phyloP scores from a whole-genome alignment of 345 rosid species.

The Mercurialis annua region DNA sequence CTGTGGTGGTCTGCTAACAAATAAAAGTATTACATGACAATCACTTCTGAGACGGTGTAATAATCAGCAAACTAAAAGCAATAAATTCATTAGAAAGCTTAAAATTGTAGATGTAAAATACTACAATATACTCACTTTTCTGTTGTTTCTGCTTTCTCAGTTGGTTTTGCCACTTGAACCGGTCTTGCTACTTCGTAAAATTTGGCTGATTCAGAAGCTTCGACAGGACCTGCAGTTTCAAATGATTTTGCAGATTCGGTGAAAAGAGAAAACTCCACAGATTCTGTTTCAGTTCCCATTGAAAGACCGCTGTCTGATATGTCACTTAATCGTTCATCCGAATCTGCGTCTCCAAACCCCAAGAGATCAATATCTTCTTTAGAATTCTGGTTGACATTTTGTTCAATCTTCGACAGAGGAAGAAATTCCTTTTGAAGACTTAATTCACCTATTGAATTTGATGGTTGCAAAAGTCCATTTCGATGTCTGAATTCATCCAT shows the following conservation, averaged over 20 bases:
- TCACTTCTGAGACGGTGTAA: neutral
- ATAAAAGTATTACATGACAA: constrained; percentile 1
- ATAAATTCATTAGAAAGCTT: too few relatives aligned
- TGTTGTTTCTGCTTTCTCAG: constrained; percentile 15
- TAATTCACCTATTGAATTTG: constrained; percentile 27
- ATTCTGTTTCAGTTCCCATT: constrained; percentile 92
- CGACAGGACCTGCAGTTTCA: constrained; percentile 19
- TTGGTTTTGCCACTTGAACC: constrained; percentile 24
- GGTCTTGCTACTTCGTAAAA: constrained; percentile 6
- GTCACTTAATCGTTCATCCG: constrained; percentile 87
- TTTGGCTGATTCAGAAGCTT: neutral
- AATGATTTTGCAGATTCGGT: constrained; percentile 54
- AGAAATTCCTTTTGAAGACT: neutral
- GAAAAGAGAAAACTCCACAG: constrained; percentile 71
- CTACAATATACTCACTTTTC: constrained; percentile 51
- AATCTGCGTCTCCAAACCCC: constrained; percentile 67
- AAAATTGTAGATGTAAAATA: neutral
- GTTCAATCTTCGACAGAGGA: constrained; percentile 23
- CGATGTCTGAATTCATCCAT: constrained; percentile 41
- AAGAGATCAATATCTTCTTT: constrained; percentile 68
- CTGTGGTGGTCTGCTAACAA: constrained; percentile 26
- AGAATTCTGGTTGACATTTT: constrained; percentile 30
- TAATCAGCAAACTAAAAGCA: neutral
- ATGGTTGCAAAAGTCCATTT: constrained; percentile 32
- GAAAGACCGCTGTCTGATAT: constrained; percentile 89